A percentile compares a stretch with the other conserved stretches of the same genome.
Conservation (phyloP, 2,329 filamentous ascomycete species). For the Trichophyton mentagrophytes region DNA sequence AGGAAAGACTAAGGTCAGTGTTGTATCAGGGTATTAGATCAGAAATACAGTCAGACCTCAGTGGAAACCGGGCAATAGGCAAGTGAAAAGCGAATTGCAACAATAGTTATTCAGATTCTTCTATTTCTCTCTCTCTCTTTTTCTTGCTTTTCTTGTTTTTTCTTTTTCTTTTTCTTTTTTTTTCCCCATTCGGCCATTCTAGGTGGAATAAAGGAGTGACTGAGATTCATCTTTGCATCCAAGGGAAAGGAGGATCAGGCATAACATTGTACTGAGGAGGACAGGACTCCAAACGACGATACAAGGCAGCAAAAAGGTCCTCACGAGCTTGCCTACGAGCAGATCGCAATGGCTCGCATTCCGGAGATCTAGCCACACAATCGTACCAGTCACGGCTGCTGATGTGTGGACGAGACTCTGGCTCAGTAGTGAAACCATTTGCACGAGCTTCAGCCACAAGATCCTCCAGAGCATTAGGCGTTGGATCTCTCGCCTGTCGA, state of each 20-base stretch:
- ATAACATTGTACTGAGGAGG: background rate
- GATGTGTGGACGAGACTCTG: background rate
- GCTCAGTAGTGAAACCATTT: background rate
- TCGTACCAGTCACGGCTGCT: background rate
- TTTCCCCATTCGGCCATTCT: background rate
- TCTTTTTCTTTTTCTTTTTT: too few species aligned
- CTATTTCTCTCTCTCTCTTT: background rate
- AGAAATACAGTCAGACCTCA: too few species aligned
- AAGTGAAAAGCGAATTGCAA: too few species aligned
- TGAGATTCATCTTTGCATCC: background rate
- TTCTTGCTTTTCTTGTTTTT: background rate
- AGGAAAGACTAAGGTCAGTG: too few species aligned
- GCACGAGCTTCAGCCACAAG: background rate
- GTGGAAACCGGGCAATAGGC: too few species aligned
- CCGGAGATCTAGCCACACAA: background rate
- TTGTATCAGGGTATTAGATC: too few species aligned
- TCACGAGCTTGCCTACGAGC: background rate
- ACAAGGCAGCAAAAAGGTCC: background rate
- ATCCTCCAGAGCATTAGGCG: background rate
- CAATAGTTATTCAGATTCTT: background rate
- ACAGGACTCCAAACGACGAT: background rate
- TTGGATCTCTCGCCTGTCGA: background rate
- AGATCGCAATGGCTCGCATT: background rate
- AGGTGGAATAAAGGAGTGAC: background rate
- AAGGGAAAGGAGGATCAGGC: background rate